These are phyloP conservation scores for Syncephalastrum sp. DNA, from an alignment of 371 early-diverging fungal species.

Conservation along the genomic window DNA sequence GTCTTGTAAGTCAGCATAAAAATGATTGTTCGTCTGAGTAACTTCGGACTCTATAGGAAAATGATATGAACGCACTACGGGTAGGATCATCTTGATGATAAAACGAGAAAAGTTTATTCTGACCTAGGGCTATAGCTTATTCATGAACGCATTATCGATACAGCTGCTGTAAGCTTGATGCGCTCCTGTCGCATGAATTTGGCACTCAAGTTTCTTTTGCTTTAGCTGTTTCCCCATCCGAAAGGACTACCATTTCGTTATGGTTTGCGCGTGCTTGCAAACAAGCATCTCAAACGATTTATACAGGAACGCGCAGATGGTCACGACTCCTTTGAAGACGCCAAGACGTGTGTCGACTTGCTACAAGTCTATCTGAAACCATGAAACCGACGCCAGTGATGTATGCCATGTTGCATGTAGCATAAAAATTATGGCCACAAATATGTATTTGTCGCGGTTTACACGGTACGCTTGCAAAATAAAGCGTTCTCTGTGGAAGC, in stretches of 20 bases:
- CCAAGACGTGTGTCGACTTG: slow-evolving; percentile 53
- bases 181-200: background rate
- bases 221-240: slow-evolving; percentile 45
- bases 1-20: slow-evolving; percentile 25
- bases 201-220: background rate
- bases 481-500: no score
- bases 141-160: slow-evolving; percentile 43
- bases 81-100: slow-evolving; percentile 5
- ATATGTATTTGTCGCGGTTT: no score
- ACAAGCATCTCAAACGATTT: slow-evolving; percentile 32
- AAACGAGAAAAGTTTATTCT: background rate
- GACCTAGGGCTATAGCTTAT: slow-evolving; percentile 13
- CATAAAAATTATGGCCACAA: no score
- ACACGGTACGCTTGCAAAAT: no score
- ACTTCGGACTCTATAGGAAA: slow-evolving; percentile 21
- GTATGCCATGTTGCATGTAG: no score
- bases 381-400: no score
- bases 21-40: background rate
- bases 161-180: slow-evolving; percentile 34
- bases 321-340: slow-evolving; percentile 61
- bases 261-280: slow-evolving; percentile 32
- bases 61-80: slow-evolving; percentile 49
- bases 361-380: slow-evolving; percentile 7
- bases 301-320: slow-evolving; percentile 57
- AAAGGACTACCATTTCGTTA: slow-evolving; percentile 44